These are phyloP conservation scores for Colletotrichum sp. DNA, from an alignment of 2,329 filamentous ascomycete genomes.

Conservation along the genomic window DNA sequence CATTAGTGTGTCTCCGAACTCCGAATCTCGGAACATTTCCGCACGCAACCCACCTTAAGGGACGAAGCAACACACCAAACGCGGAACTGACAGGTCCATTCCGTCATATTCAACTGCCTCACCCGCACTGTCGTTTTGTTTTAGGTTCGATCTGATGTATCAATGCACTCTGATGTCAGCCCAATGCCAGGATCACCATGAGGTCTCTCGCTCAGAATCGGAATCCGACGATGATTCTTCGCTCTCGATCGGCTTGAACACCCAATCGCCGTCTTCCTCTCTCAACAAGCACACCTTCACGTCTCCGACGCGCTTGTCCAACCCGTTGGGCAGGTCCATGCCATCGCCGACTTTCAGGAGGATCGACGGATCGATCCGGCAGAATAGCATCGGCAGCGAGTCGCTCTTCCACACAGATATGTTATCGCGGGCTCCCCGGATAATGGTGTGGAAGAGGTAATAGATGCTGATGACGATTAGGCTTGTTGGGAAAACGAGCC, in stretches of 20 bases:
- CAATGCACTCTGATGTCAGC: not conserved
- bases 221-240: slow-evolving; percentile 13
- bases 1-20: not conserved
- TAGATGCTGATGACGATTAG: slow-evolving; percentile 37
- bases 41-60: not conserved
- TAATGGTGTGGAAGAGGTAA: slow-evolving; percentile 39
- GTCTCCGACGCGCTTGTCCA: slow-evolving; percentile 34
- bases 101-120: not conserved
- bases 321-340: slow-evolving; percentile 39
- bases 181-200: not conserved
- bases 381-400: slow-evolving; percentile 43
- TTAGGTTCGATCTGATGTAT: slow-evolving; percentile 2
- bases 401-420: slow-evolving; percentile 42
- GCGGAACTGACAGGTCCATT: not conserved
- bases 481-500: slow-evolving; percentile 37
- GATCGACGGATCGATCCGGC: slow-evolving; percentile 36
- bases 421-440: slow-evolving; percentile 35
- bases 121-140: not conserved
- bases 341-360: slow-evolving; percentile 31
- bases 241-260: slow-evolving; percentile 32
- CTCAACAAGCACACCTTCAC: slow-evolving; percentile 37
- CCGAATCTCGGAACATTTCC: not conserved
- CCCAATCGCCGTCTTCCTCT: slow-evolving; percentile 36
- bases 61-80: not conserved
- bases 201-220: not conserved